Evolutionary conservation across 805 yeast species (phyloP).

Genomic region (Yarrowia sp.): DNA sequence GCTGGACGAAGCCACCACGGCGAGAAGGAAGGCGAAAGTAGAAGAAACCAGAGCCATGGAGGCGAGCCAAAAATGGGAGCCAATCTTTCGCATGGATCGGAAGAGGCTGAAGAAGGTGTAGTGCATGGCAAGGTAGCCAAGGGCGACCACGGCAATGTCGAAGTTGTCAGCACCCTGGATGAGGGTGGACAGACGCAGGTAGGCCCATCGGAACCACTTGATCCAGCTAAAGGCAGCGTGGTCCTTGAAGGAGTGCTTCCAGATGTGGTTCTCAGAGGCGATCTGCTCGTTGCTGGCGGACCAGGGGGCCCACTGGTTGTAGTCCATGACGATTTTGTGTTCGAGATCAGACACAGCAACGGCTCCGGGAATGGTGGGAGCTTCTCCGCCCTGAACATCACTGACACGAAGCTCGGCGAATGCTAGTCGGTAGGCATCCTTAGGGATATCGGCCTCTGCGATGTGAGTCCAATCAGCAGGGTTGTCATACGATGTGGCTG

Average conservation of each 20-base stretch:
- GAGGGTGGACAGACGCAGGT: conserved; percentile 36
- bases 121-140: conserved; percentile 86
- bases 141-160: conserved; percentile 72
- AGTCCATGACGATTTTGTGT: conserved; percentile 30
- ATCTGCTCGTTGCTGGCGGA: conserved; percentile 31
- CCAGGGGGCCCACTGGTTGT: conserved; percentile 35
- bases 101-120: conserved; percentile 74
- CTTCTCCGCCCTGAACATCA: conserved; percentile 28
- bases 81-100: conserved; percentile 67
- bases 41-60: conserved; percentile 75
- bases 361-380: conserved; percentile 28
- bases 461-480: conserved; percentile 23
- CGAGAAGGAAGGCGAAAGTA: conserved; percentile 77
- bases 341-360: conserved; percentile 28
- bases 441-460: conserved; percentile 23
- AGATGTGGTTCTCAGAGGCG: conserved; percentile 26
- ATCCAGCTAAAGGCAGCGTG: conserved; percentile 37
- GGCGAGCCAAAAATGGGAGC: conserved; percentile 85
- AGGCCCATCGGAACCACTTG: conserved; percentile 39
- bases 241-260: conserved; percentile 30
- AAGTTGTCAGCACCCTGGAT: conserved; percentile 72
- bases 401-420: conserved; percentile 32
- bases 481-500: conserved; percentile 21
- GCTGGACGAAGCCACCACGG: conserved; percentile 58
- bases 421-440: conserved; percentile 28